Evolutionary conservation across 2,329 filamentous ascomycete species (phyloP).

Genomic region (Lachnellula occidentalis): DNA sequence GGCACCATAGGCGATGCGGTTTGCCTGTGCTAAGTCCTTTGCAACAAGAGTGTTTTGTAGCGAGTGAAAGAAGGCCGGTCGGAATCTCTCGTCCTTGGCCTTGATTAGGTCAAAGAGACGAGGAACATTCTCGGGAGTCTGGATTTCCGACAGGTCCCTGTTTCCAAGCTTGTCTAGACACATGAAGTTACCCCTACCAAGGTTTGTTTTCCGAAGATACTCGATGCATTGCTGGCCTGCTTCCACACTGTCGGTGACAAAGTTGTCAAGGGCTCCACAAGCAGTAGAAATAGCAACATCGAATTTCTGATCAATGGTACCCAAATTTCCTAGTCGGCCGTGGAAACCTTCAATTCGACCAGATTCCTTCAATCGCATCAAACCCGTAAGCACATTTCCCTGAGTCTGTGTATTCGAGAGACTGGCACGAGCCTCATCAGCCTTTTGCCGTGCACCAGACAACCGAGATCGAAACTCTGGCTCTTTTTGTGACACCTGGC

Average conservation of each 20-base stretch:
- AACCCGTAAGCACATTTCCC: constrained; percentile 81
- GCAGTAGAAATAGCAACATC: constrained; percentile 98
- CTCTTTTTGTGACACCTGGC: constrained; percentile 69
- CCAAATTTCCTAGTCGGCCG: constrained; percentile 87
- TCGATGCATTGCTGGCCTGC: constrained; percentile 97
- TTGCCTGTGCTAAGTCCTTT: constrained; percentile 87
- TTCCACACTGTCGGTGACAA: constrained; percentile 94
- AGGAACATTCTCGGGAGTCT: constrained; percentile 88
- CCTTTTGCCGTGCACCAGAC: constrained; percentile 86
- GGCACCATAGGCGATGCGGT: constrained; percentile 91
- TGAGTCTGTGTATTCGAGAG: constrained; percentile 87
- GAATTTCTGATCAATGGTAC: constrained; percentile 88
- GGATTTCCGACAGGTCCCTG: constrained; percentile 71
- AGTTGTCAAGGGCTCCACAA: constrained; percentile 85
- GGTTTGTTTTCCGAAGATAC: constrained; percentile 93
- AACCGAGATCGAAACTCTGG: constrained; percentile 78
- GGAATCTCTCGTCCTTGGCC: constrained; percentile 80
- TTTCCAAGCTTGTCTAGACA: constrained; percentile 80
- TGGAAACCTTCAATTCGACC: constrained; percentile 97
- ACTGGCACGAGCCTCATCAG: constrained; percentile 89
- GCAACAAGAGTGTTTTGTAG: constrained; percentile 94
- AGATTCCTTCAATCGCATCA: constrained; percentile 94
- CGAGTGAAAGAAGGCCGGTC: constrained; percentile 89
- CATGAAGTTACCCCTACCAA: constrained; percentile 95
- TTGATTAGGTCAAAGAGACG: constrained; percentile 89